Evolutionary conservation across 306 rosid species (phyloP).

Genomic region (Lithocarpus polystachyus): DNA sequence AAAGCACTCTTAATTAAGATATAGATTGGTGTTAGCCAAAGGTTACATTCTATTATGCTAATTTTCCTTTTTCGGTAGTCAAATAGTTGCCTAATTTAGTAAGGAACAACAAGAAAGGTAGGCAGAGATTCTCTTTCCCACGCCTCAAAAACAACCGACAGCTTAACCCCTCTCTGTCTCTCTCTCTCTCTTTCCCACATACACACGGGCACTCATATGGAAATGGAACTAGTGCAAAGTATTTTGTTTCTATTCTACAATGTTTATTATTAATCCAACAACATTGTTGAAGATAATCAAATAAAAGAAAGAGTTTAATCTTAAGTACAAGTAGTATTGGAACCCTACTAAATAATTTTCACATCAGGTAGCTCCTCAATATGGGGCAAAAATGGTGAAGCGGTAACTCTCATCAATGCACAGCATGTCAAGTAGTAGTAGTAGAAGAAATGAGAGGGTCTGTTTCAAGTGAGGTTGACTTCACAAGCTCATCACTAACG

Average conservation of each 20-base stretch:
- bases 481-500: slow-evolving; percentile 23
- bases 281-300: neutral
- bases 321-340: slow-evolving; percentile 5
- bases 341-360: slow-evolving; percentile 22
- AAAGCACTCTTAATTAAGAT: neutral
- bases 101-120: slow-evolving; percentile 42
- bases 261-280: slow-evolving; percentile 26
- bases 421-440: slow-evolving; percentile 1
- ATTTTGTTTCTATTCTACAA: slow-evolving; percentile 19
- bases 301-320: neutral
- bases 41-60: slow-evolving; percentile 23
- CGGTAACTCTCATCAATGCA: slow-evolving; percentile 5
- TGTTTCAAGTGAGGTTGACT: slow-evolving; percentile 45
- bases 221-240: slow-evolving; percentile 19
- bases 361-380: slow-evolving; percentile 4
- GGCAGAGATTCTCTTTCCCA: slow-evolving; percentile 33
- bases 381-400: slow-evolving; percentile 13
- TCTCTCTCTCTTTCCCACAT: slow-evolving; percentile 4
- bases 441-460: slow-evolving; percentile 50
- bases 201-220: neutral
- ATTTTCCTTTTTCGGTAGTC: slow-evolving; percentile 42
- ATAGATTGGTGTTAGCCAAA: neutral
- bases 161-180: slow-evolving; percentile 14
- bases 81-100: slow-evolving; percentile 45
- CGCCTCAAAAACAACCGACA: slow-evolving; percentile 53